Evolutionary conservation across 2,329 filamentous ascomycete species (phyloP), one percentile per base, ranked within the genome.

Genomic region (Chaetomium olivaceum): DNA sequence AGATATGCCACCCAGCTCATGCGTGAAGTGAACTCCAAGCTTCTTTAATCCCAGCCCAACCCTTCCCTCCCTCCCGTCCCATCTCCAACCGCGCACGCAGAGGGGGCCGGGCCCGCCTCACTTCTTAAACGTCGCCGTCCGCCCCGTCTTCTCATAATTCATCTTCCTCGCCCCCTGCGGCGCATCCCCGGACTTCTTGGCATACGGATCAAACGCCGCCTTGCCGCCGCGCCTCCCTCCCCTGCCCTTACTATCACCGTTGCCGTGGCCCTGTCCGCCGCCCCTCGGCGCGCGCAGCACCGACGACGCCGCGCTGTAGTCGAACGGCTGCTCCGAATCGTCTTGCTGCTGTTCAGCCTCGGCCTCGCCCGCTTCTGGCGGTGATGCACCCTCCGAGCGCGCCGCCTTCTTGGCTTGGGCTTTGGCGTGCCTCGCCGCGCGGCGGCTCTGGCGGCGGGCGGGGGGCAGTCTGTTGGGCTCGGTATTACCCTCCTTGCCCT

Each of bases 101-200:
- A n/a, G n/a, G 2, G 39, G 4, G 7, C 16, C 16, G 6, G 19
- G 4, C 29, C 8, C 21, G 1, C 12, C 51, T 73, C 63, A 75
- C 60, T 79, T 80, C 71, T 80, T 80, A n/a, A 81, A 82, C 51
- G 76, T 78, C 12, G 77, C 76, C 25, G 74, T 73, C 71, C 77
- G 77, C 31, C 74, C 74, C 62, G 69, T 66, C 72, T 72, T 72
- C 57, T 75, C 76, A 23, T 71, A 70, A 54, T 77, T 74, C 70
- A 74, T 71, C 64, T 71, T 71, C 62, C 75, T 69, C 51, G 72
- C 76, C 12, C 72, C 72, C 69, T 74, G 72, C 36, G 74, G 75
- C 7, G 72, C 76, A 16, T 74, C 73, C 1, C 70, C 71, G 2
- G 66, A 71, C 65, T 73, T 74, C 58, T 70, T 74, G 31, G 66